Evolutionary conservation across 2,329 filamentous ascomycete genomes (phyloP).

Genomic region (Aspergillus thermomutatus): DNA sequence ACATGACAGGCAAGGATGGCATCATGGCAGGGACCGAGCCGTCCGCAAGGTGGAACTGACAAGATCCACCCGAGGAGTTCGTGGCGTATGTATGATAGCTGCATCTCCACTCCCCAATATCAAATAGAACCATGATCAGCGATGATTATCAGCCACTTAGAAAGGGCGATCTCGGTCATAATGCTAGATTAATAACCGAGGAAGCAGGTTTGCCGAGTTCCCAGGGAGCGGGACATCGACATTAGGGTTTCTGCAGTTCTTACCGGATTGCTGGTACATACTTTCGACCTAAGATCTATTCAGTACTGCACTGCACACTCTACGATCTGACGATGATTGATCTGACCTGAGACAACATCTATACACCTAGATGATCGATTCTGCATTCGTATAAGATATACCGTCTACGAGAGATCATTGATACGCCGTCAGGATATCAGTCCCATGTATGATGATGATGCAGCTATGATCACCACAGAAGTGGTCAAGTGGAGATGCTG

Average conservation of each 20-base stretch:
- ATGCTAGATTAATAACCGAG: not conserved
- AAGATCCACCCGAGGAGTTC: not conserved
- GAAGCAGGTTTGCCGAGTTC: not conserved
- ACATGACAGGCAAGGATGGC: not conserved
- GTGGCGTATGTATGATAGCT: not conserved
- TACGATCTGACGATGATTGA: too few species aligned
- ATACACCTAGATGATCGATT: too few species aligned
- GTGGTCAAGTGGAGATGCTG: too few species aligned
- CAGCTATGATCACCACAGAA: not conserved
- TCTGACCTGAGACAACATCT: too few species aligned
- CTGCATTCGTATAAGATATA: too few species aligned
- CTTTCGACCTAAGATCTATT: too few species aligned
- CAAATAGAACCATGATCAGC: not conserved
- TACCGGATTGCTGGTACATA: too few species aligned
- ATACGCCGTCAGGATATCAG: too few species aligned
- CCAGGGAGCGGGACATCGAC: not conserved
- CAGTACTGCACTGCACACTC: too few species aligned
- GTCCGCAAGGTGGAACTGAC: not conserved
- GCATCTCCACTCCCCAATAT: too few species aligned
- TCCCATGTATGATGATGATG: not conserved
- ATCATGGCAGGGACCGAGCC: not conserved
- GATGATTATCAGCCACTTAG: not conserved
- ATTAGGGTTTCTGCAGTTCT: too few species aligned
- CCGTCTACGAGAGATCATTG: too few species aligned
- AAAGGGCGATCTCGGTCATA: not conserved